phyloP scores from a whole-genome alignment of 2,329 filamentous ascomycete genomes.

The Geoglossum cookeanum region DNA sequence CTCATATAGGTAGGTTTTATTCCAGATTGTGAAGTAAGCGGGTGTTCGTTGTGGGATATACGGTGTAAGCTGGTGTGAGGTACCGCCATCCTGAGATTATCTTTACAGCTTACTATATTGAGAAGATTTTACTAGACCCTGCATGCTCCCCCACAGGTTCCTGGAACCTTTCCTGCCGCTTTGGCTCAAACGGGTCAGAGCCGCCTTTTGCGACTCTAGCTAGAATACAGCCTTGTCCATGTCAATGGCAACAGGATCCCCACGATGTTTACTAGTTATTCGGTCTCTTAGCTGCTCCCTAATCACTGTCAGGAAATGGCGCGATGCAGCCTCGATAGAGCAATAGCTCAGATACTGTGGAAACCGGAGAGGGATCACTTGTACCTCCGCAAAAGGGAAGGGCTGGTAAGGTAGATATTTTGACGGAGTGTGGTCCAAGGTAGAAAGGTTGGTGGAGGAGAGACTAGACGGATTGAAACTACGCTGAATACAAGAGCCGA shows the following conservation, averaged over 20 bases:
- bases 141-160: too few species aligned
- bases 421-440: slow-evolving; percentile 29
- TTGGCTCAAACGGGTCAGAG: too few species aligned
- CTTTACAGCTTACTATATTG: too few species aligned
- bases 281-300: slow-evolving; percentile 30
- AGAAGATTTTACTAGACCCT: too few species aligned
- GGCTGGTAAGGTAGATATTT: slow-evolving; percentile 28
- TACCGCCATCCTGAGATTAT: too few species aligned
- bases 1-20: too few species aligned
- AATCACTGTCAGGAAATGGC: slow-evolving; percentile 32
- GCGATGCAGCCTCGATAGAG: slow-evolving; percentile 35
- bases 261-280: slow-evolving; percentile 29
- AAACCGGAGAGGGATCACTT: slow-evolving; percentile 25
- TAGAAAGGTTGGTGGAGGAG: slow-evolving; percentile 25
- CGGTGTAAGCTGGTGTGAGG: too few species aligned
- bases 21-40: too few species aligned
- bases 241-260: slow-evolving; percentile 36
- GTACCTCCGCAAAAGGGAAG: slow-evolving; percentile 25
- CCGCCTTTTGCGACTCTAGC: too few species aligned
- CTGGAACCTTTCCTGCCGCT: too few species aligned
- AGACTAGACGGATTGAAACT: slow-evolving; percentile 30
- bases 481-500: slow-evolving; percentile 35
- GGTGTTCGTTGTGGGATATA: too few species aligned
- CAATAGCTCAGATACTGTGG: slow-evolving; percentile 30
- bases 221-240: too few species aligned